phyloP scores from a whole-genome alignment of 2,329 filamentous ascomycete genomes.

The Knufia petricola region DNA sequence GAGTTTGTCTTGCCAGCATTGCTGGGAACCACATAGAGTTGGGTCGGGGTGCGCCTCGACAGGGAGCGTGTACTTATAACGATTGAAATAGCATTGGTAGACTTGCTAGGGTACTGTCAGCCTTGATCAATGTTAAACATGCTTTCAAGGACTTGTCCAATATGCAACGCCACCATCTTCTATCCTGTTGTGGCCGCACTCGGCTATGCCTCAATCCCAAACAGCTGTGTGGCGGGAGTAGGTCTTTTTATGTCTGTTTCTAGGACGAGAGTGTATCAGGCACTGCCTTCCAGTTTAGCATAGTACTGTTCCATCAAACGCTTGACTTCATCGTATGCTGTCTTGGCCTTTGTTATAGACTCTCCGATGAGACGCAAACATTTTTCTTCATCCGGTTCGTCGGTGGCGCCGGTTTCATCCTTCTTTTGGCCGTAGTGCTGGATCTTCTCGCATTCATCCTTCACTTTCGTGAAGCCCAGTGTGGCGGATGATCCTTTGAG shows the following conservation, averaged over 20 bases:
- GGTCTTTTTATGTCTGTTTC: not conserved
- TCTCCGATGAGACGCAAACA: conserved; percentile 62
- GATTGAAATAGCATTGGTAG: too few species aligned
- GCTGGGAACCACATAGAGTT: too few species aligned
- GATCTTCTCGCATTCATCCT: conserved; percentile 91
- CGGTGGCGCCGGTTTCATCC: conserved; percentile 61
- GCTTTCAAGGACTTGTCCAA: not conserved
- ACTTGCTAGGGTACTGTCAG: not conserved
- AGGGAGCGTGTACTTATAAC: too few species aligned
- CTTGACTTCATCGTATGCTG: conserved; percentile 67
- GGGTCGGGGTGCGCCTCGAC: too few species aligned
- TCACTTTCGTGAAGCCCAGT: conserved; percentile 79
- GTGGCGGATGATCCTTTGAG: conserved; percentile 95
- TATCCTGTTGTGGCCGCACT: not conserved
- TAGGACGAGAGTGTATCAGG: not conserved
- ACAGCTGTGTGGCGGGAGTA: not conserved
- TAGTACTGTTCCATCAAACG: conserved; percentile 63
- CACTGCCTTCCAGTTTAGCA: conserved; percentile 18
- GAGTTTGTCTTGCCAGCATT: too few species aligned
- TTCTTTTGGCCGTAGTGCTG: conserved; percentile 81
- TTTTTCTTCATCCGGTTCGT: conserved; percentile 56
- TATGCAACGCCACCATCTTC: not conserved
- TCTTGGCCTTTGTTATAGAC: conserved; percentile 61
- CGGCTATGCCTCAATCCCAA: not conserved
- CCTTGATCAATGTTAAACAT: not conserved